Evolutionary conservation across 2,329 filamentous ascomycete genomes (phyloP).

Genomic region (Nannizzia gypsea): DNA sequence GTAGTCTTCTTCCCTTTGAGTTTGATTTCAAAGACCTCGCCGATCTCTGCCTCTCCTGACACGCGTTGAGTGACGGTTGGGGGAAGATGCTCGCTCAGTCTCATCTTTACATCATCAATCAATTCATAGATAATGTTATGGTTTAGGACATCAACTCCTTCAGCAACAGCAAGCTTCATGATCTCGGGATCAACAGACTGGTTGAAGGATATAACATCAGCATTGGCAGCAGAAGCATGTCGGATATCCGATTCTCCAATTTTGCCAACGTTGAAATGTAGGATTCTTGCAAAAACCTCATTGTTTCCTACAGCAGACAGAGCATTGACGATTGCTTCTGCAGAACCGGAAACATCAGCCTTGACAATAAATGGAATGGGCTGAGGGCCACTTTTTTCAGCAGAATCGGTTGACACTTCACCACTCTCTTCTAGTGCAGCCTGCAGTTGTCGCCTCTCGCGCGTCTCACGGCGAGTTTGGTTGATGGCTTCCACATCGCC

Average conservation of each 20-base stretch:
- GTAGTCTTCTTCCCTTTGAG: constrained; percentile 57
- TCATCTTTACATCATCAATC: constrained; percentile 39
- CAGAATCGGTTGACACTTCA: constrained; percentile 17
- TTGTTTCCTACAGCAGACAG: constrained; percentile 70
- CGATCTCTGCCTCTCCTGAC: constrained; percentile 75
- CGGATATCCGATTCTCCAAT: constrained; percentile 81
- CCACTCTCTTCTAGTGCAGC: constrained; percentile 30
- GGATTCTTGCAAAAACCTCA: constrained; percentile 64
- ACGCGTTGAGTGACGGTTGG: constrained; percentile 58
- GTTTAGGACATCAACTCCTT: constrained; percentile 66
- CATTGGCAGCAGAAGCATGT: constrained; percentile 65
- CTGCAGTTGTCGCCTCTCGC: constrained; percentile 34
- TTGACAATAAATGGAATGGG: constrained; percentile 76
- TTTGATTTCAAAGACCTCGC: constrained; percentile 74
- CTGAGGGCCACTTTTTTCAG: constrained; percentile 35
- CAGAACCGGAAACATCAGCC: constrained; percentile 85
- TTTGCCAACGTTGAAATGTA: constrained; percentile 65
- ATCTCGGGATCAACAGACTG: constrained; percentile 56
- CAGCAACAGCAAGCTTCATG: constrained; percentile 54
- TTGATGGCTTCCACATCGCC: constrained; percentile 68
- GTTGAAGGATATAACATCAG: constrained; percentile 80
- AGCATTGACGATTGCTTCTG: constrained; percentile 73
- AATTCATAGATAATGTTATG: constrained; percentile 55
- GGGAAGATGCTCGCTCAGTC: constrained; percentile 58
- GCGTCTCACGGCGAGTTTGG: constrained; percentile 50